Conservation (phyloP, 768 basidiomycete species). For the Tricholoma sp. region DNA sequence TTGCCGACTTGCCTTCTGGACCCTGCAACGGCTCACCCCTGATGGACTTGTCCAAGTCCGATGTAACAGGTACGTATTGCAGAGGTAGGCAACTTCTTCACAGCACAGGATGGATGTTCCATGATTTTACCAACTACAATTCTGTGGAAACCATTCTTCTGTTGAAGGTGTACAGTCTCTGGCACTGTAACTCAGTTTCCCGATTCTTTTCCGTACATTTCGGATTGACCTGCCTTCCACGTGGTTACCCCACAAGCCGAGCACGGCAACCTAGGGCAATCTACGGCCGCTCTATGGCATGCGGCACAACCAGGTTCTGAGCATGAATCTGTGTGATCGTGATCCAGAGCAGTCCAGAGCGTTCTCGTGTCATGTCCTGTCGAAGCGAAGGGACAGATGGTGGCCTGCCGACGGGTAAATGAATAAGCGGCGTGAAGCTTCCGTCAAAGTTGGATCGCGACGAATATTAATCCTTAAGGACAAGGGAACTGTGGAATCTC, state of each 20-base stretch:
- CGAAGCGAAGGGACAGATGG: not conserved
- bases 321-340: no score
- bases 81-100: not conserved
- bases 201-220: not conserved
- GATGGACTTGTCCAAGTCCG: not conserved
- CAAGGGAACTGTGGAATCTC: not conserved
- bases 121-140: not conserved
- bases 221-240: not conserved
- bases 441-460: not conserved
- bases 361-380: no score
- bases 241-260: not conserved
- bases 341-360: no score
- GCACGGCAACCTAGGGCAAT: not conserved
- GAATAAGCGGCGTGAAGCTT: not conserved
- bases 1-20: not conserved
- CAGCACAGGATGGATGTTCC: no score
- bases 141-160: not conserved
- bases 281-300: not conserved
- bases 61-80: not conserved
- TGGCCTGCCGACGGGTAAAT: not conserved
- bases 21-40: not conserved
- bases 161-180: not conserved
- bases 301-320: not conserved
- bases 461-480: not conserved
- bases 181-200: not conserved